A percentile compares a stretch with the other conserved stretches of the same genome.
Conservation (phyloP, 768 basidiomycete genomes). For the Trametes gibbosa region DNA sequence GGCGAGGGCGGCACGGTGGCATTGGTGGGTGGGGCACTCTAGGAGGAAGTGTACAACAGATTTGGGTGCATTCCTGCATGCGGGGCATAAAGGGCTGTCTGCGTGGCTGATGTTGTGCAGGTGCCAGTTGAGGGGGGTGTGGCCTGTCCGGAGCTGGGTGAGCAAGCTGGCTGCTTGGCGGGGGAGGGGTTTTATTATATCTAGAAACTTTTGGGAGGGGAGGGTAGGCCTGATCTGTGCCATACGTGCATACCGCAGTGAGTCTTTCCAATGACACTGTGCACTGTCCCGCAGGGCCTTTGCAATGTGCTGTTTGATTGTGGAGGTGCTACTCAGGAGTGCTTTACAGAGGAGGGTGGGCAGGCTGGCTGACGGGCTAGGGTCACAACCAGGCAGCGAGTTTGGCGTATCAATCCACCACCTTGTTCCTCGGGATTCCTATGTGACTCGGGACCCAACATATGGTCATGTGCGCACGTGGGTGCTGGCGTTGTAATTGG, state of each 20-base stretch:
- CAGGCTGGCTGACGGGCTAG: not conserved
- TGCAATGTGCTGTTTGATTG: not conserved
- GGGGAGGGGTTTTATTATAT: constrained; percentile 1
- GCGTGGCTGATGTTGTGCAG: constrained; percentile 10
- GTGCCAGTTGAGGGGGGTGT: constrained; percentile 29
- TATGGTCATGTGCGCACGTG: not conserved
- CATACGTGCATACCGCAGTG: not conserved
- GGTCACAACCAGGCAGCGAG: not conserved
- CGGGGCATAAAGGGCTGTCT: constrained; percentile 4
- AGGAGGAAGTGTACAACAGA: constrained; percentile 13
- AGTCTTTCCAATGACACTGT: no score
- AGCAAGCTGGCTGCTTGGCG: constrained; percentile 19
- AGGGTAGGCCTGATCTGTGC: not conserved
- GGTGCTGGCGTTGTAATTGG: not conserved
- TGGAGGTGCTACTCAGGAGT: not conserved
- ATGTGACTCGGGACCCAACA: constrained; percentile 4
- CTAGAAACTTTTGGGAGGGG: not conserved
- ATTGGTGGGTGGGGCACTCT: constrained; percentile 1
- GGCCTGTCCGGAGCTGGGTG: constrained; percentile 31
- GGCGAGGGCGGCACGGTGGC: not conserved
- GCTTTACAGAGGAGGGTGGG: not conserved
- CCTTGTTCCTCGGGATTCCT: constrained; percentile 3
- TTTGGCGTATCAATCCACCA: not conserved
- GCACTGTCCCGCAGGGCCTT: not conserved
- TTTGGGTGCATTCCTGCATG: not conserved